These are phyloP conservation scores for Porphyrellus cyaneotinctus DNA, from an alignment of 768 basidiomycete genomes.

Conservation along the genomic window DNA sequence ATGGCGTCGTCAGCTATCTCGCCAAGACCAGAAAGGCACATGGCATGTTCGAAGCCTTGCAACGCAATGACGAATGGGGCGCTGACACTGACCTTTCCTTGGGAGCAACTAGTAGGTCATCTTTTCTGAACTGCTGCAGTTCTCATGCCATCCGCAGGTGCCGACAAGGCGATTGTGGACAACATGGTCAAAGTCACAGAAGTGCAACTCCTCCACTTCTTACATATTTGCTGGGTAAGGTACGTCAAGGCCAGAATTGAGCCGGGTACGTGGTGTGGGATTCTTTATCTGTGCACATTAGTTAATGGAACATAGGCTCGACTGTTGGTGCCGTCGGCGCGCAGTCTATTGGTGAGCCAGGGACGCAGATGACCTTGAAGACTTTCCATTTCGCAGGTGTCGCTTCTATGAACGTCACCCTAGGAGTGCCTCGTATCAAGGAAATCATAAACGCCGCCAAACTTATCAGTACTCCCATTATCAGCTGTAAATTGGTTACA, in stretches of 20 bases:
- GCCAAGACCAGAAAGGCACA: slow-evolving; percentile 63
- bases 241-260: slow-evolving; percentile 96
- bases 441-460: slow-evolving; percentile 99
- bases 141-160: slow-evolving; percentile 36
- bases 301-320: slow-evolving; percentile 53
- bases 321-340: slow-evolving; percentile 98
- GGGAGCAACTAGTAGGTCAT: slow-evolving; percentile 61
- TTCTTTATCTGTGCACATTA: neutral
- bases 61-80: slow-evolving; percentile 73
- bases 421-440: slow-evolving; percentile 99
- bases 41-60: slow-evolving; percentile 82
- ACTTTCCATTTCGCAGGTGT: slow-evolving; percentile 99
- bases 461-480: slow-evolving; percentile 94
- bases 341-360: slow-evolving; percentile 98
- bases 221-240: slow-evolving; percentile 85
- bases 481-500: slow-evolving; percentile 90
- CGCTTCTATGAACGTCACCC: slow-evolving; percentile 98
- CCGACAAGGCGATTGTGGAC: slow-evolving; percentile 73
- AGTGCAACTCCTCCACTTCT: slow-evolving; percentile 71
- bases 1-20: slow-evolving; percentile 62
- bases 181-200: slow-evolving; percentile 89
- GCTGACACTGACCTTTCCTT: slow-evolving; percentile 70
- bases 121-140: neutral
- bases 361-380: slow-evolving; percentile 99
- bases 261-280: slow-evolving; percentile 53